Conservation (phyloP, 2,329 filamentous ascomycete species). For the Drechslerella stenobrocha region DNA sequence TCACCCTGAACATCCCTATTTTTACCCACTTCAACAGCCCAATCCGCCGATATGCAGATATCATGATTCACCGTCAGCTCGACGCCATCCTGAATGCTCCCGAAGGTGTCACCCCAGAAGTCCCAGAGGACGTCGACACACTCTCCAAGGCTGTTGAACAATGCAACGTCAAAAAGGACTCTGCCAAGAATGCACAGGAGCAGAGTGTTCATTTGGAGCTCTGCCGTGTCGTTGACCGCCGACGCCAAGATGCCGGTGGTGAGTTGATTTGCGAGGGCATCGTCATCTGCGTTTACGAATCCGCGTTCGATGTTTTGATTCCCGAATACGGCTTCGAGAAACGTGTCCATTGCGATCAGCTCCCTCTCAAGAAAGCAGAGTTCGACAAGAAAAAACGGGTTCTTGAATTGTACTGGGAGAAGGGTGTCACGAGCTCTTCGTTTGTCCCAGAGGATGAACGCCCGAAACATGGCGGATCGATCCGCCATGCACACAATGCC, state of each 20-base stretch:
- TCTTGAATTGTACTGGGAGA: constrained; percentile 98
- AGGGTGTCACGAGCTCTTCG: constrained; percentile 92
- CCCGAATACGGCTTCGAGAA: constrained; percentile 99
- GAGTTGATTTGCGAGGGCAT: constrained; percentile 95
- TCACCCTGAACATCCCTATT: constrained; percentile 84
- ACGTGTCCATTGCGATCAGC: constrained; percentile 96
- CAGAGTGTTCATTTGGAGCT: constrained; percentile 99
- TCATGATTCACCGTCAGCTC: constrained; percentile 92
- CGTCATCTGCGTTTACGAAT: constrained; percentile 96
- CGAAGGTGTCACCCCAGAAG: constrained; percentile 66
- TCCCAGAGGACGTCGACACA: constrained; percentile 75
- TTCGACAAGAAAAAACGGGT: constrained; percentile 95
- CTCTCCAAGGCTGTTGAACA: constrained; percentile 90
- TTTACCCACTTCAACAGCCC: constrained; percentile 99
- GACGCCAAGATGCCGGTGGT: constrained; percentile 79
- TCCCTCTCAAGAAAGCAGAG: constrained; percentile 98
- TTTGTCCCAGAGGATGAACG: constrained; percentile 97
- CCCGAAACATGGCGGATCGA: constrained; percentile 75
- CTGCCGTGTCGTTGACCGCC: constrained; percentile 93
- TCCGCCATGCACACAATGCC: constrained; percentile 73
- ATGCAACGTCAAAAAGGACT: constrained; percentile 99
- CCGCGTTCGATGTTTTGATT: constrained; percentile 95
- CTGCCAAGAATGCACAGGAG: constrained; percentile 93
- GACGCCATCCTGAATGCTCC: constrained; percentile 78
- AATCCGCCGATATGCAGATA: constrained; percentile 89